A percentile compares a stretch with the other conserved stretches of the same genome.
phyloP scores from a whole-genome alignment of 2,329 filamentous ascomycete genomes.

The Didymella pinodella region DNA sequence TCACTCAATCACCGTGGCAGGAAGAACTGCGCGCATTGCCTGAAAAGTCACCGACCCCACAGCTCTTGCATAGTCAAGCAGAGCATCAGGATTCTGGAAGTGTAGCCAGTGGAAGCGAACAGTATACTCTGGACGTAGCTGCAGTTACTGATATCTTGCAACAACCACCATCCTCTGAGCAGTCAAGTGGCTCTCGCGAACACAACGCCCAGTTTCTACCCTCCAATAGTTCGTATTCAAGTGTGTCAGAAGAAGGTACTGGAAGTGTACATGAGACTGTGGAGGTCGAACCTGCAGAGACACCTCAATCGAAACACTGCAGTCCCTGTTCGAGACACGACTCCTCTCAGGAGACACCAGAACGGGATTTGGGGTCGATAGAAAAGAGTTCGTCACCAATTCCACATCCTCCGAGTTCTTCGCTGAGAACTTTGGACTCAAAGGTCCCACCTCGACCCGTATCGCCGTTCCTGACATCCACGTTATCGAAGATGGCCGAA shows the following conservation, averaged over 20 bases:
- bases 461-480: constrained; percentile 26
- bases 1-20: constrained; percentile 1
- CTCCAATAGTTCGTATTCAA: constrained; percentile 21
- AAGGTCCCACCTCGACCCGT: constrained; percentile 31
- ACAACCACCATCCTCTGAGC: constrained; percentile 2
- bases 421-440: constrained; percentile 28
- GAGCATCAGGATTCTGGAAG: background rate
- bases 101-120: background rate
- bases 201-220: constrained; percentile 40
- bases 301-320: background rate
- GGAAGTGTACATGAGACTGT: constrained; percentile 29
- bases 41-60: background rate
- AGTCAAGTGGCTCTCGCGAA: constrained; percentile 21
- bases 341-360: constrained; percentile 43
- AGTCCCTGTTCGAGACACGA: constrained; percentile 40
- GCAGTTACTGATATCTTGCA: constrained; percentile 7
- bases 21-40: background rate
- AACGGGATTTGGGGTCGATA: constrained; percentile 14
- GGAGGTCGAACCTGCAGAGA: constrained; percentile 19
- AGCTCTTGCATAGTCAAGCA: background rate
- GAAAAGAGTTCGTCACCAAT: constrained; percentile 31
- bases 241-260: constrained; percentile 30
- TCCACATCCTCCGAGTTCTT: constrained; percentile 35
- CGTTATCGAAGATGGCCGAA: constrained; percentile 27
- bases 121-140: background rate